These are phyloP conservation scores for Solanum chacoense DNA, from an alignment of 305 asterid species.

Conservation along the genomic window DNA sequence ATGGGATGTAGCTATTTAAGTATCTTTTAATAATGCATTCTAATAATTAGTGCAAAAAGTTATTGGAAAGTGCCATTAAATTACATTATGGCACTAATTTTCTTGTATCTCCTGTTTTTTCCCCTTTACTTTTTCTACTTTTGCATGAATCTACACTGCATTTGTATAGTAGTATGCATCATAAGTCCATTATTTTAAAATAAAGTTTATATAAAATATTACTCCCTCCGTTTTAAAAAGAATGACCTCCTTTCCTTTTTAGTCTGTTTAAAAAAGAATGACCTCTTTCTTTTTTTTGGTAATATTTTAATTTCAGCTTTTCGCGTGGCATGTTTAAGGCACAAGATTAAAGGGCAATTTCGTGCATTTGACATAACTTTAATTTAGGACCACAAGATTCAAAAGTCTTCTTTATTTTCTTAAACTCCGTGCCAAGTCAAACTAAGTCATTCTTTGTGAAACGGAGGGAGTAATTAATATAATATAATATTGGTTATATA, in stretches of 20 bases:
- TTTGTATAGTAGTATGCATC: neutral
- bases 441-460: no score
- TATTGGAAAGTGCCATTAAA: neutral
- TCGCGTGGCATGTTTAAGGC: no score
- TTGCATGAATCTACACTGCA: neutral
- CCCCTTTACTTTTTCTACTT: neutral
- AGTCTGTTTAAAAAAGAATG: no score
- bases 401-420: no score
- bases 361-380: no score
- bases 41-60: neutral
- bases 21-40: neutral
- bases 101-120: neutral
- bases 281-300: no score
- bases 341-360: no score
- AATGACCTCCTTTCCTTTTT: no score
- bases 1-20: neutral
- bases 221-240: no score
- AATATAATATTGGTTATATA: neutral
- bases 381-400: no score
- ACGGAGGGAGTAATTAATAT: neutral
- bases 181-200: neutral
- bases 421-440: no score
- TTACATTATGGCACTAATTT: neutral
- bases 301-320: no score
- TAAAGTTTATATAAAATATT: neutral